Base-by-base conservation (phyloP, 441 rosid genomes). In the Viola pubescens region DNA sequence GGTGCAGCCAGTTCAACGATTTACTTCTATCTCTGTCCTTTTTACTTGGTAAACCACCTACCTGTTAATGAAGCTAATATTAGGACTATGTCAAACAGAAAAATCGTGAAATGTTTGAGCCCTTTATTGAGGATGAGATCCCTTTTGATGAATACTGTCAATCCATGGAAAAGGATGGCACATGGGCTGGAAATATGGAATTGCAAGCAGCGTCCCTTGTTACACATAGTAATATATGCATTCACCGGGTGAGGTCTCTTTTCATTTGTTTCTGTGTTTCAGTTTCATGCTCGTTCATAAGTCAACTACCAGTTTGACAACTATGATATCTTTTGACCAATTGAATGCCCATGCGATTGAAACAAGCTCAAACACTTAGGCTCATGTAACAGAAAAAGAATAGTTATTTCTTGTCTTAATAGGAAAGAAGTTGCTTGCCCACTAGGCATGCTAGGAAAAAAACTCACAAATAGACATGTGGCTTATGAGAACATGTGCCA, bases 101-200 rank as follows among this genome's bases (percentile, higher is more conserved):
- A 56, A 84, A 80, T 41, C 86, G 88, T 52, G 88, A 87, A 73
- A 75, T 74, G 73, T 89, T 82, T 64, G 95, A 89, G 72, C 97
- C 98, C 34, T 91, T 91, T 77, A 83, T 91, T 7, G 97, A 91
- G 82, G 98, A 91, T 75, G 98, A 84, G 48, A 75, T 85, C 16
- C 96, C 95, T 0, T 91, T 91, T 72, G 91, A 87, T 56, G 91
- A 91, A 58, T 91, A 91, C 59, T 85, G 94, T 65, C 81, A 72
- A 64, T 80, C 77, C 56, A 89, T 89, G 96, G 88, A 80, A 52
- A 76, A 75, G 38, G 98, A 89, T 76, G 94, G 95, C 51, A 83
- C 96, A 37, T 91, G 98, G 98, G 97, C 98, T 48, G 98, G 98
- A 50, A 88, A 91, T 71, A 87, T 91, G 95, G 98, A 91, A 67